Base-by-base conservation (phyloP, 176 grass and related monocot genomes). In the Echinochloa phyllopogon region DNA sequence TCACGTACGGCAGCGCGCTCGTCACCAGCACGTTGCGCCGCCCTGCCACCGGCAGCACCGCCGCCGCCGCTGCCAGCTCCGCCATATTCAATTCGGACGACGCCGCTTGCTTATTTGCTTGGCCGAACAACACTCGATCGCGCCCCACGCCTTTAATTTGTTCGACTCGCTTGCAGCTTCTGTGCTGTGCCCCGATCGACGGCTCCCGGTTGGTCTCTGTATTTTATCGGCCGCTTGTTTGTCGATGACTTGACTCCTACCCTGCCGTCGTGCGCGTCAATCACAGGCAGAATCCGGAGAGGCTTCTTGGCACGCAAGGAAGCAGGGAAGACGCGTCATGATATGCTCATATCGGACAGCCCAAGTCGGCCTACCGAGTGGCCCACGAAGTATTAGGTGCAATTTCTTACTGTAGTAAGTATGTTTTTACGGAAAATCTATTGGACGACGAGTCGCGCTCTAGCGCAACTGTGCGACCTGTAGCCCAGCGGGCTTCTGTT, bases 1-100 rank as follows among this genome's bases (percentile, higher is more conserved):
- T 86, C 11, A 90, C 88, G 72, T 90, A 90, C 53, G 83, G 88
- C 63, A 86, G 71, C 40, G 88, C 88, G 68, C 88, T 90, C 12
- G 88, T 90, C 64, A 90, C 67, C 53, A 90, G 78, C 72, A 90
- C 74, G 88, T 90, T 90, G 17, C 83, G 83, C 53, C 78, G 72
- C 36, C 83, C 88, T 10, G 51, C 60, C 75, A 91, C 60, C 10
- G 89, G 89, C 52, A 91, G 41, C 65, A 13, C 44, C 12, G 29
- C 40, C 66, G 51, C n/a, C 58, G 17, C 39, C 57, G n/a, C 23
- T 15, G 57, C 41, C 23, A 9, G 12, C 24, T 69, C 39, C 13
- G 66, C 66, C 66, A 69, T 69, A 4, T 21, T n/a, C 9, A 4
- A 20, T 33, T 33, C 29, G 29, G 29, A 33, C 29, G 29, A 16